These are phyloP conservation scores for Metroxylon sagu DNA, from an alignment of 176 grass and related monocot genomes.

Conservation along the genomic window DNA sequence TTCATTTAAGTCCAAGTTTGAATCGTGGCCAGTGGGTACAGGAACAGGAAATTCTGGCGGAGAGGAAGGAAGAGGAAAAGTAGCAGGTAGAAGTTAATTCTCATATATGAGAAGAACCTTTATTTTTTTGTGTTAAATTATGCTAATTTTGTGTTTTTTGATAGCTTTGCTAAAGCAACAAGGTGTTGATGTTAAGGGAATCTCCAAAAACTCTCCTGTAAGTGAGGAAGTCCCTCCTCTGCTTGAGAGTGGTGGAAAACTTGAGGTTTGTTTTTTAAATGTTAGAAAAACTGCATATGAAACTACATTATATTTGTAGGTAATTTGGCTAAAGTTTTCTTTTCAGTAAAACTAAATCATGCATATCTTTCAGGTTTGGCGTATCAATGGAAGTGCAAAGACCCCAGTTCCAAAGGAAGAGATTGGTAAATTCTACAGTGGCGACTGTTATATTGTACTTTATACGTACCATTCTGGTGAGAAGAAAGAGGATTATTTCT, in stretches of 20 bases:
- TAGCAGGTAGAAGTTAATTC: slow-evolving; percentile 52
- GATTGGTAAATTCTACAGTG: slow-evolving; percentile 90
- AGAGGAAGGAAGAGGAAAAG: slow-evolving; percentile 90
- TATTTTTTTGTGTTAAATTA: slow-evolving; percentile 1
- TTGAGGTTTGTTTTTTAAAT: slow-evolving; percentile 53
- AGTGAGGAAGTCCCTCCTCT: slow-evolving; percentile 98
- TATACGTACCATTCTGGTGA: slow-evolving; percentile 90
- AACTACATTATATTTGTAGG: neutral
- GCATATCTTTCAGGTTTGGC: slow-evolving; percentile 63
- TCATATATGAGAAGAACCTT: neutral
- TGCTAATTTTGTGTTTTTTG: slow-evolving; percentile 25
- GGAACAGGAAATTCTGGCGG: slow-evolving; percentile 38
- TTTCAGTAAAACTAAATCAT: slow-evolving; percentile 18
- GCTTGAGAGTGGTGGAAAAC: slow-evolving; percentile 85
- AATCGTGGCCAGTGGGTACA: slow-evolving; percentile 71
- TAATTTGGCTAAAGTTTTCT: neutral
- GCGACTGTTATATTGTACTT: slow-evolving; percentile 88
- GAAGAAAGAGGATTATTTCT: slow-evolving; percentile 91
- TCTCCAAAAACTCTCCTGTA: slow-evolving; percentile 50
- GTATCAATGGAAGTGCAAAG: slow-evolving; percentile 59
- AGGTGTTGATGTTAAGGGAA: slow-evolving; percentile 81
- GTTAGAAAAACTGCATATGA: slow-evolving; percentile 15
- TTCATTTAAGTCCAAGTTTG: slow-evolving; percentile 87
- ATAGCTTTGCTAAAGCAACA: slow-evolving; percentile 90
- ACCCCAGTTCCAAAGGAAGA: slow-evolving; percentile 63